Conservation (phyloP, 371 early-diverging fungal species). For the Mucor lusitanicus region DNA sequence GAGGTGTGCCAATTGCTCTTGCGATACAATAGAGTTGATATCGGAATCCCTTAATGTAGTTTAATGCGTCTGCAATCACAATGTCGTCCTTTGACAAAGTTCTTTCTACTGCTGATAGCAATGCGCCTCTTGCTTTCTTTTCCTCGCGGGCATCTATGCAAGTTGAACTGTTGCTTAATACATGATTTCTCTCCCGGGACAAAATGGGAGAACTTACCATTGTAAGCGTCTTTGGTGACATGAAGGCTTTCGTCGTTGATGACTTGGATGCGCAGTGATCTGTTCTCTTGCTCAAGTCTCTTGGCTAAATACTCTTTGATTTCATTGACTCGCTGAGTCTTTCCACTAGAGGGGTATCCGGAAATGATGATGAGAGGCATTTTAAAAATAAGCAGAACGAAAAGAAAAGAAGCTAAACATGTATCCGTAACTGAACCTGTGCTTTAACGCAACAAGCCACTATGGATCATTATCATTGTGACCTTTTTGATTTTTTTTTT, state of each 20-base stretch:
- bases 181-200: not conserved
- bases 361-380: constrained; percentile 94
- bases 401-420: constrained; percentile 7
- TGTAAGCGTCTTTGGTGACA: constrained; percentile 65
- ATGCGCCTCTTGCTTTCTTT: constrained; percentile 88
- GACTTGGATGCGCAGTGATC: constrained; percentile 60
- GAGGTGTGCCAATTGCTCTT: constrained; percentile 85
- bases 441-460: not conserved
- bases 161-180: not conserved
- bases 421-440: not conserved
- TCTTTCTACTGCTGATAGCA: constrained; percentile 92
- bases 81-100: constrained; percentile 76
- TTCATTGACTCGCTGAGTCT: constrained; percentile 80
- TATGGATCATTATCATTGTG: not conserved
- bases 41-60: constrained; percentile 97
- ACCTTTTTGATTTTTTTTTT: not conserved
- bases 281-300: constrained; percentile 51
- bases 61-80: constrained; percentile 91
- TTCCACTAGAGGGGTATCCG: constrained; percentile 92
- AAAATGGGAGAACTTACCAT: constrained; percentile 36
- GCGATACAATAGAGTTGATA: constrained; percentile 96
- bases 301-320: constrained; percentile 66
- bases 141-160: constrained; percentile 68
- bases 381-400: not conserved
- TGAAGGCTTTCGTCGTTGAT: constrained; percentile 81